phyloP scores from a whole-genome alignment of 139 green algal species.

The Chlamydomonas eustigma region DNA sequence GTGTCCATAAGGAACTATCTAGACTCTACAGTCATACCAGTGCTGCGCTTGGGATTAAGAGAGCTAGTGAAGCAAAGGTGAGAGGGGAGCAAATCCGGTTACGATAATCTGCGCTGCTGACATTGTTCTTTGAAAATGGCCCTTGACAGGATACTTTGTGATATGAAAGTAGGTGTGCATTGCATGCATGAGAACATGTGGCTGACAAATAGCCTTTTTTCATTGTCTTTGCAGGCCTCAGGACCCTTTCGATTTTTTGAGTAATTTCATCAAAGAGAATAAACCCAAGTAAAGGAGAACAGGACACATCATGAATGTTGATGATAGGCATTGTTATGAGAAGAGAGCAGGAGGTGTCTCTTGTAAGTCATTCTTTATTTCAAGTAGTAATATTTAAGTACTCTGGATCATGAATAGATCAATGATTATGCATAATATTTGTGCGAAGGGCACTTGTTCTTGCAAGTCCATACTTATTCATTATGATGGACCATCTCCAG shows the following conservation, averaged over 20 bases:
- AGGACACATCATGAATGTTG: too few species aligned
- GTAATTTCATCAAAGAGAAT: neutral
- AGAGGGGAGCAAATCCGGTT: neutral
- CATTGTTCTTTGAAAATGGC: neutral
- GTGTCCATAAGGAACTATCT: neutral
- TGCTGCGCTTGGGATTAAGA: neutral
- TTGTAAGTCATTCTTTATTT: too few species aligned
- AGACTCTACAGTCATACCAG: neutral
- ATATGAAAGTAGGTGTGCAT: neutral
- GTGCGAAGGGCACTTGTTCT: too few species aligned
- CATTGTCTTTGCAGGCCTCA: neutral
- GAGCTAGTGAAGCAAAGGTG: constrained; percentile 4
- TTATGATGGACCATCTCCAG: too few species aligned
- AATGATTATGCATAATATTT: too few species aligned
- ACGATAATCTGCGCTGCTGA: neutral
- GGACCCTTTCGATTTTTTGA: constrained; percentile 7
- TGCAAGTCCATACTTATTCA: too few species aligned
- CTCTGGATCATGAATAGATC: too few species aligned
- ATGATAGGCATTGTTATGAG: too few species aligned
- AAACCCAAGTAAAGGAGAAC: constrained; percentile 12
- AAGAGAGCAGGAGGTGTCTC: too few species aligned
- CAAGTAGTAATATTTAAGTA: too few species aligned
- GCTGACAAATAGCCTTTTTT: neutral
- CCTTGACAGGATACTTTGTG: neutral
- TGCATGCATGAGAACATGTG: neutral